phyloP scores from a whole-genome alignment of 345 rosid genomes.

The Abelmoschus esculentus region DNA sequence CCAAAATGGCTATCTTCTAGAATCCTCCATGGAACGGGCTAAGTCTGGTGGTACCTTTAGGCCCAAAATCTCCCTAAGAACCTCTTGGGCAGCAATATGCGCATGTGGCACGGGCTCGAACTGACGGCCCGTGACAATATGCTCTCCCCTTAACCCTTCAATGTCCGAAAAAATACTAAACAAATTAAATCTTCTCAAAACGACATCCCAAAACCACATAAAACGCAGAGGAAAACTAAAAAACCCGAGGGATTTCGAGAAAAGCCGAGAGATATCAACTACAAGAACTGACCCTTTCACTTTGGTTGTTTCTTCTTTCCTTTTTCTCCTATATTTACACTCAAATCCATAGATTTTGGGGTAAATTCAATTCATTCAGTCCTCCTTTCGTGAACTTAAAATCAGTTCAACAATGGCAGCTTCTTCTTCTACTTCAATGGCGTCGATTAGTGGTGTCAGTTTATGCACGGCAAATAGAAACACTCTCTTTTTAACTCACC shows the following conservation, averaged over 20 bases:
- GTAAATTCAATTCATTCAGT: background rate
- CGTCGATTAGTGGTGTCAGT: slow-evolving; percentile 32
- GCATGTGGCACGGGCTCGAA: no score
- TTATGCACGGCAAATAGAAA: slow-evolving; percentile 15
- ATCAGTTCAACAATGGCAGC: slow-evolving; percentile 24
- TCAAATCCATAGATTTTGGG: slow-evolving; percentile 14
- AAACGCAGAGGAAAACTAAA: background rate
- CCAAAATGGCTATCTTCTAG: no score
- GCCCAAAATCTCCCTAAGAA: no score
- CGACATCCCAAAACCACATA: background rate
- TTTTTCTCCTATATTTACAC: slow-evolving; percentile 15
- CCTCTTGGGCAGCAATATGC: no score
- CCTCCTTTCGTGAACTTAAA: background rate
- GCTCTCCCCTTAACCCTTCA: background rate
- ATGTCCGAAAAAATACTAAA: background rate
- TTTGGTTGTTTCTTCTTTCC: no score
- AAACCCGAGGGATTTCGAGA: background rate
- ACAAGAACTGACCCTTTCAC: background rate
- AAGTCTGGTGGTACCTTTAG: no score
- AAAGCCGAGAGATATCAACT: background rate
- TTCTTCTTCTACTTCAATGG: slow-evolving; percentile 34
- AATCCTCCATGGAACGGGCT: no score
- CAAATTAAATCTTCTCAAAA: background rate
- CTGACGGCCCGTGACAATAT: no score
- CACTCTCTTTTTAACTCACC: slow-evolving; percentile 21